Percentiles rank a stretch among this genome's conserved stretches.
These are phyloP conservation scores for Aspergillus sp. DNA, from an alignment of 2,329 filamentous ascomycete species.

Conservation along the genomic window DNA sequence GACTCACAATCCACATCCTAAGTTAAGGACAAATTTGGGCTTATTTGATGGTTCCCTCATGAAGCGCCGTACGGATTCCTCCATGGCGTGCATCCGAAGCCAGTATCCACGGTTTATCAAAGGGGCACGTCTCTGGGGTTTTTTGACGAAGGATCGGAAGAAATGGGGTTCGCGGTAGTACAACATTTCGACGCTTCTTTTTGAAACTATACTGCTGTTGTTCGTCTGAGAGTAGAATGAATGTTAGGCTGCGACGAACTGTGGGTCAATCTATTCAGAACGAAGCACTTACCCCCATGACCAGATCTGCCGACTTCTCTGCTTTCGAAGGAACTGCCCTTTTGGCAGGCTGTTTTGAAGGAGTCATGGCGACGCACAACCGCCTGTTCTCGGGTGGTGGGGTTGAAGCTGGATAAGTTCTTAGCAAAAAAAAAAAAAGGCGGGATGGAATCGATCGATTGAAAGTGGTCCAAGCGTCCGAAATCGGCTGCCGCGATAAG, in stretches of 20 bases:
- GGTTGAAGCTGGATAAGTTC: not conserved
- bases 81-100: slow-evolving; percentile 79
- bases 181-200: slow-evolving; percentile 85
- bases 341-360: slow-evolving; percentile 18
- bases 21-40: slow-evolving; percentile 73
- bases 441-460: slow-evolving; percentile 26
- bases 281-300: slow-evolving; percentile 51
- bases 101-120: slow-evolving; percentile 89
- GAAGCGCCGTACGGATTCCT: slow-evolving; percentile 72
- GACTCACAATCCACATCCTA: slow-evolving; percentile 87
- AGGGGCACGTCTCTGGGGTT: slow-evolving; percentile 78
- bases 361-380: slow-evolving; percentile 13
- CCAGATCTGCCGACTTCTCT: slow-evolving; percentile 50
- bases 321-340: slow-evolving; percentile 24
- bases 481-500: slow-evolving; percentile 31
- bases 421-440: slow-evolving; percentile 4
- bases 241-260: not conserved
- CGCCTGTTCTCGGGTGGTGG: not conserved
- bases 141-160: slow-evolving; percentile 83
- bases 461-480: slow-evolving; percentile 39
- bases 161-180: slow-evolving; percentile 83
- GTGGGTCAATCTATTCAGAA: not conserved
- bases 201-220: slow-evolving; percentile 87
- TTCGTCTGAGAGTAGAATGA: slow-evolving; percentile 62
- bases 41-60: slow-evolving; percentile 58